phyloP scores from a whole-genome alignment of 306 rosid genomes.

The Dalbergia cultrata region DNA sequence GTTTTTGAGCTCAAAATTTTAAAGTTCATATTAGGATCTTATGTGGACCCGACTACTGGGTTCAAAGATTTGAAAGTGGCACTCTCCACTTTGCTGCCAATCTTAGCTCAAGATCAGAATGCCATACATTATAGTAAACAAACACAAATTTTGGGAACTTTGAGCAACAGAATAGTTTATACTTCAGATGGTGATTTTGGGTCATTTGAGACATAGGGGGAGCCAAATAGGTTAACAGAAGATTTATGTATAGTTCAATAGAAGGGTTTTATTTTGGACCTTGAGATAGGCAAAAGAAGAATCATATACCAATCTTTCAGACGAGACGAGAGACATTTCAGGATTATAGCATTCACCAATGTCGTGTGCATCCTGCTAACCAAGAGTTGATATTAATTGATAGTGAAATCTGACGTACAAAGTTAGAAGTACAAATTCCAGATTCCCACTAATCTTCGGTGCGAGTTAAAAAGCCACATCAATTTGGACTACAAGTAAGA shows the following conservation, averaged over 20 bases:
- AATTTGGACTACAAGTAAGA: neutral
- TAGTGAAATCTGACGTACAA: neutral
- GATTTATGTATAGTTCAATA: neutral
- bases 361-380: neutral
- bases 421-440: neutral
- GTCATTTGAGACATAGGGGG: neutral
- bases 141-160: neutral
- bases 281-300: neutral
- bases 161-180: neutral
- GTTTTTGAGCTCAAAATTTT: neutral
- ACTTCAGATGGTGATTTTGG: neutral
- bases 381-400: neutral
- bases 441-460: neutral
- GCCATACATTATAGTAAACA: neutral
- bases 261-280: conserved; percentile 16
- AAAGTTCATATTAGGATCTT: neutral
- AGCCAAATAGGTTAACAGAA: neutral
- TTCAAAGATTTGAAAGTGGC: neutral
- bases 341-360: neutral
- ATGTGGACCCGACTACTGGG: neutral
- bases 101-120: neutral
- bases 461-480: neutral
- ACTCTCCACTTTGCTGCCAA: neutral
- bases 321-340: neutral
- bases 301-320: neutral